phyloP scores from a whole-genome alignment of 1,284 basidiomycete species.

The Flammula alnicola region DNA sequence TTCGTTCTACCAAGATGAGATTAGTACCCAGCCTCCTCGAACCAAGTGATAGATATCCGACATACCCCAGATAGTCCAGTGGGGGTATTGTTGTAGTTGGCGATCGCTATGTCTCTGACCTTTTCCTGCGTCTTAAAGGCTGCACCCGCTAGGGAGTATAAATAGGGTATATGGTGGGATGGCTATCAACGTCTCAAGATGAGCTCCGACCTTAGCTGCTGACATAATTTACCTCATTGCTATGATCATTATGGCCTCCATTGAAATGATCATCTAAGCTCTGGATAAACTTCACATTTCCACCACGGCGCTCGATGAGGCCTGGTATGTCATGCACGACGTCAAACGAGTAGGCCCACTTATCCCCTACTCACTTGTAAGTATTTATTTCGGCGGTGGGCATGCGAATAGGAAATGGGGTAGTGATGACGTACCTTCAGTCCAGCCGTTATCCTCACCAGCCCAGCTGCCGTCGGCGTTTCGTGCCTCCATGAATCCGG shows the following conservation, averaged over 20 bases:
- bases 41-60: conserved; percentile 7
- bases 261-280: conserved; percentile 81
- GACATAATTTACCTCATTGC: conserved; percentile 65
- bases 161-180: conserved; percentile 83
- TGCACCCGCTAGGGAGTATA: conserved; percentile 74
- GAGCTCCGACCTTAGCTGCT: no score
- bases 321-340: conserved; percentile 74
- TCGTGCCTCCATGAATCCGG: conserved; percentile 83
- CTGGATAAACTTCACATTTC: conserved; percentile 63
- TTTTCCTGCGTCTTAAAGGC: conserved; percentile 72
- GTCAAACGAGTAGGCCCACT: conserved; percentile 84
- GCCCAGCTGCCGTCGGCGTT: conserved; percentile 75
- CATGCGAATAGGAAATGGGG: background rate
- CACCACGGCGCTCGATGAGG: conserved; percentile 68
- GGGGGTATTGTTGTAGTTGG: conserved; percentile 71
- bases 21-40: background rate
- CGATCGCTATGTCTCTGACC: conserved; percentile 66
- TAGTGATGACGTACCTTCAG: conserved; percentile 52
- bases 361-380: conserved; percentile 53
- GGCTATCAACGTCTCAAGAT: conserved; percentile 45
- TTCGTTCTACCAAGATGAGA: conserved; percentile 65
- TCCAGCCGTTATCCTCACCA: conserved; percentile 74
- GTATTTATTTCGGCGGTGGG: background rate
- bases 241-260: conserved; percentile 83
- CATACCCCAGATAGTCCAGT: conserved; percentile 71